Base-by-base conservation (phyloP, 352 stramenopile species). In the Phytophthora idaei region DNA sequence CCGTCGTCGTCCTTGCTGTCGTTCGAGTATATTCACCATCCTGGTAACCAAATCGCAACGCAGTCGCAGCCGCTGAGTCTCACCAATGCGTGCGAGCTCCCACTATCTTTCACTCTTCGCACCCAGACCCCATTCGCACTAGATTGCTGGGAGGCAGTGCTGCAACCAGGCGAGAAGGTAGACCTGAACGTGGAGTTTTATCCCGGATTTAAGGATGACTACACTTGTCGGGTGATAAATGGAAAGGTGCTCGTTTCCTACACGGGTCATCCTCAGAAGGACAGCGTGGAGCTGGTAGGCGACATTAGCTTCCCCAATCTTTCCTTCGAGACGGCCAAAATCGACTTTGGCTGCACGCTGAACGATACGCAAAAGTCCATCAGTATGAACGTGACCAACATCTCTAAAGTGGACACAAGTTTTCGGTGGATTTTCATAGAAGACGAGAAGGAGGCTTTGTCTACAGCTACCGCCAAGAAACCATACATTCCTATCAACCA, bases 251-350 rank as follows among this genome's bases (percentile, higher is more conserved):
- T 85, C 4, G 78, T 97, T 49, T 61, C 77, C 5, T 98, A 98
- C 73, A 76, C 79, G 4, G 86, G 86, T 11, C 96, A 99, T 55
- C 93, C 96, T 10, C 87, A 98, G 54, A 91, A 84, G 52, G 96
- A 98, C 63, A 85, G 63, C 31, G 76, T 99, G 12, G 80, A 95
- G 2, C 67, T 99, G 3, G 49, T 93, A 7, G 96, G 88, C 1
- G 89, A 98, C 44, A 98, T 99, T 44, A 94, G 92, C 53, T 99
- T 98, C 50, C 96, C 96, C 1, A 99, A 99, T 55, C 74, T 99
- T 5, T 67, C 90, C 45, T 98, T 99, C 53, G 93, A 98, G 63
- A 92, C 64, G 29, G 83, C 76, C 11, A 87, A 86, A 36, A 87
- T 99, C 37, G 94, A 98, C 58, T 99, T 99, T 66, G 96, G 96